Conservation (phyloP, 306 rosid species). For the Trichosanthes truncata region DNA sequence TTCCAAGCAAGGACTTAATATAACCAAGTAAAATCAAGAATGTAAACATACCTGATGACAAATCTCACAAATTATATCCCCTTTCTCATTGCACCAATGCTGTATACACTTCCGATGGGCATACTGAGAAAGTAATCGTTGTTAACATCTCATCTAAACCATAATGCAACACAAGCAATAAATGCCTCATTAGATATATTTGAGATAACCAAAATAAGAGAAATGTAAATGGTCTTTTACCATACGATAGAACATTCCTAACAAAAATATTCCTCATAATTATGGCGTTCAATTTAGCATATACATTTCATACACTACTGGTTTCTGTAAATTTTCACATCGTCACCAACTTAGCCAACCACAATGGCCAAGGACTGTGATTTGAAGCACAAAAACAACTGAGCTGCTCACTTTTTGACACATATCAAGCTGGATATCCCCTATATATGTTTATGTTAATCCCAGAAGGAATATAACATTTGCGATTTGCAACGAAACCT, state of each 20-base stretch:
- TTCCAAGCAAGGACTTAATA: background rate
- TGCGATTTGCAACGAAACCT: background rate
- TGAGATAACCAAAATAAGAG: background rate
- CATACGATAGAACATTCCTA: background rate
- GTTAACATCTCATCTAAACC: slow-evolving; percentile 8
- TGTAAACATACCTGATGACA: slow-evolving; percentile 72
- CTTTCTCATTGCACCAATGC: slow-evolving; percentile 98
- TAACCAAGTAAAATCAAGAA: background rate
- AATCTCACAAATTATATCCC: slow-evolving; percentile 87
- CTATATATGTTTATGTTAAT: background rate
- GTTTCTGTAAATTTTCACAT: background rate
- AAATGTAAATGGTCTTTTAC: background rate
- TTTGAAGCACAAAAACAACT: background rate
- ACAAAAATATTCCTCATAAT: background rate
- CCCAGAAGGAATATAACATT: background rate
- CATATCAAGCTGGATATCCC: background rate
- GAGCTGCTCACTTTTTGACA: background rate
- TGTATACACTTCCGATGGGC: slow-evolving; percentile 98
- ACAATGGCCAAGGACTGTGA: background rate
- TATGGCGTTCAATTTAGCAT: background rate
- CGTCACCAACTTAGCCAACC: background rate
- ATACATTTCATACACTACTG: background rate
- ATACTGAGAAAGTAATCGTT: slow-evolving; percentile 39
- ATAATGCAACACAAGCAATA: slow-evolving; percentile 1
- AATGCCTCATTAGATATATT: background rate